Evolutionary conservation across 2,329 filamentous ascomycete genomes (phyloP).

Genomic region (Tricladium varicosporioides): DNA sequence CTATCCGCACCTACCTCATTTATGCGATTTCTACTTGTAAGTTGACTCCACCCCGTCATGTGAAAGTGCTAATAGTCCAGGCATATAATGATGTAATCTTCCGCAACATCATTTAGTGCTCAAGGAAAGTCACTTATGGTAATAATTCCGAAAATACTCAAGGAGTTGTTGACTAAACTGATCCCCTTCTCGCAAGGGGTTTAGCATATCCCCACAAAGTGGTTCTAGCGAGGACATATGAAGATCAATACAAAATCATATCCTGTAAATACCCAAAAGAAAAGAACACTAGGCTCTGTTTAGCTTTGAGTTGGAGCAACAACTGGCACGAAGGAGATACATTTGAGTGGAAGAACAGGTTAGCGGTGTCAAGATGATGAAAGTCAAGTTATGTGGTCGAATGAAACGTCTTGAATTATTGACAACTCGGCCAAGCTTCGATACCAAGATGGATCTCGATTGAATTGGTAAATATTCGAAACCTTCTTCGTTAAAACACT

Average conservation of each 20-base stretch:
- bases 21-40: neutral
- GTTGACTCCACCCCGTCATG: neutral
- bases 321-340: neutral
- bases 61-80: neutral
- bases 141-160: neutral
- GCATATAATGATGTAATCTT: neutral
- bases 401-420: no score
- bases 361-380: neutral
- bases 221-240: neutral
- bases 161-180: neutral
- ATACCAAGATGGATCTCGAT: neutral
- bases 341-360: neutral
- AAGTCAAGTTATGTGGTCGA: neutral
- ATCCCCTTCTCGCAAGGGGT: neutral
- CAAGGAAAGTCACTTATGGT: neutral
- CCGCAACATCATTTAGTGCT: neutral
- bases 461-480: no score
- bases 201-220: neutral
- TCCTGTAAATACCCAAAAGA: neutral
- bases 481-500: no score
- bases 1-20: neutral
- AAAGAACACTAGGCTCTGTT: neutral
- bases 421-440: neutral
- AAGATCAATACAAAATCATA: neutral
- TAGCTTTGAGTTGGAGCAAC: neutral